phyloP scores from a whole-genome alignment of 495 filamentous ascomycete genomes.

The Pyrenopolyporus hunteri region DNA sequence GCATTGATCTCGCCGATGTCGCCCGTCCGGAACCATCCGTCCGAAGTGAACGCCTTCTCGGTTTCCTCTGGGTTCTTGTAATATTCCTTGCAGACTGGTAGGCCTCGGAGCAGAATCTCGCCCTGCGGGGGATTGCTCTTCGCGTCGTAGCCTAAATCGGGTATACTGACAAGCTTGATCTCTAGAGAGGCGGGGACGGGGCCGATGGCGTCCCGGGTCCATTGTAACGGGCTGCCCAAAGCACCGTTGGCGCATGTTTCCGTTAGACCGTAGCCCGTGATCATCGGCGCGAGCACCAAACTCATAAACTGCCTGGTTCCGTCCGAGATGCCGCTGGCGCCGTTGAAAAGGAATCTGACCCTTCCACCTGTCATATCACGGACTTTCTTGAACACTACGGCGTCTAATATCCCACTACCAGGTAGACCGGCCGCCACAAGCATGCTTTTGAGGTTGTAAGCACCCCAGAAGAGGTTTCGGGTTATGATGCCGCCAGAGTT shows the following conservation, averaged over 20 bases:
- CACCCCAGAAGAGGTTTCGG: conserved; percentile 51
- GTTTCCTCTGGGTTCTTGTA: conserved; percentile 85
- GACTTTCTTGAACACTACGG: conserved; percentile 79
- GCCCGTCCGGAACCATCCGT: conserved; percentile 93
- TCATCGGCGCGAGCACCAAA: conserved; percentile 72
- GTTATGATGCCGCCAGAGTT: conserved; percentile 48
- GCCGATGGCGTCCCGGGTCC: conserved; percentile 76
- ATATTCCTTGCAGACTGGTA: conserved; percentile 73
- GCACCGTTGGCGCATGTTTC: conserved; percentile 79
- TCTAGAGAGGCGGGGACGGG: conserved; percentile 67
- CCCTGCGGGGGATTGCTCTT: conserved; percentile 81
- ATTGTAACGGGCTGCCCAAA: conserved; percentile 70
- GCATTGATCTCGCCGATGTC: conserved; percentile 80
- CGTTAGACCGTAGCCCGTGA: conserved; percentile 88
- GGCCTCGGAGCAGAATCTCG: conserved; percentile 80
- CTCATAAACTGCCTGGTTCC: conserved; percentile 79
- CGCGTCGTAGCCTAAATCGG: conserved; percentile 84
- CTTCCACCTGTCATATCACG: conserved; percentile 74
- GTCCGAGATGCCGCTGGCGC: conserved; percentile 82
- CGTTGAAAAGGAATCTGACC: conserved; percentile 74
- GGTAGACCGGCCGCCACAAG: conserved; percentile 70
- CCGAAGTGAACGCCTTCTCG: conserved; percentile 73
- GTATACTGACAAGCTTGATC: conserved; percentile 76
- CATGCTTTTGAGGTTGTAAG: conserved; percentile 56
- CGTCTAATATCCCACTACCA: conserved; percentile 74